These are phyloP conservation scores for Fusarium nisikadoi DNA, from an alignment of 2,329 filamentous ascomycete species.

Conservation along the genomic window DNA sequence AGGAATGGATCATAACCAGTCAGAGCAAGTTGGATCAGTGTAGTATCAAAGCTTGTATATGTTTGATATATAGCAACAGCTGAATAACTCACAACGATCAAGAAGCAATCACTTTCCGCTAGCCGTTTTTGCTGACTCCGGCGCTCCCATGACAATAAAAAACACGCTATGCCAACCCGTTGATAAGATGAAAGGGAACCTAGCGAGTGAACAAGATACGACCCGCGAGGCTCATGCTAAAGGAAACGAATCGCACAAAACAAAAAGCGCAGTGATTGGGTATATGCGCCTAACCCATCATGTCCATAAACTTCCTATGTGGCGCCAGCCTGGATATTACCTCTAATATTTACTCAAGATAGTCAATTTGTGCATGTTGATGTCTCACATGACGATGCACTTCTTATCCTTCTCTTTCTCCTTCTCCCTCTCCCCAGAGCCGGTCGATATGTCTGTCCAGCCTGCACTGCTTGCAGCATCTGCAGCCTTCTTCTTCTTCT, in stretches of 20 bases:
- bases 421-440: constrained; percentile 41
- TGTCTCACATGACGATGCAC: constrained; percentile 63
- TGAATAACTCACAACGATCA: neutral
- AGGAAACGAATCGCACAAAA: constrained; percentile 12
- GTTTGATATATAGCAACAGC: neutral
- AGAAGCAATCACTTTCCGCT: constrained; percentile 11
- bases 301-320: constrained; percentile 2
- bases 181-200: constrained; percentile 24
- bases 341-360: neutral
- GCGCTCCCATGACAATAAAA: constrained; percentile 27
- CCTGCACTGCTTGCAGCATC: constrained; percentile 58
- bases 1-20: neutral
- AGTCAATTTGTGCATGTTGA: constrained; percentile 2
- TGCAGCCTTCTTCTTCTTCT: constrained; percentile 53
- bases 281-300: constrained; percentile 30
- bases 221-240: neutral
- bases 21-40: neutral
- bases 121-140: constrained; percentile 27
- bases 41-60: neutral
- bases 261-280: constrained; percentile 28
- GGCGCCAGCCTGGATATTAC: constrained; percentile 19
- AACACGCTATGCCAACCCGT: constrained; percentile 28
- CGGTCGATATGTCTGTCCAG: constrained; percentile 64
- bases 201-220: constrained; percentile 24
- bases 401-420: constrained; percentile 60